A percentile compares a stretch with the other conserved stretches of the same genome.
Evolutionary conservation across 2,329 filamentous ascomycete genomes (phyloP).

Genomic region (Lomentospora prolificans): DNA sequence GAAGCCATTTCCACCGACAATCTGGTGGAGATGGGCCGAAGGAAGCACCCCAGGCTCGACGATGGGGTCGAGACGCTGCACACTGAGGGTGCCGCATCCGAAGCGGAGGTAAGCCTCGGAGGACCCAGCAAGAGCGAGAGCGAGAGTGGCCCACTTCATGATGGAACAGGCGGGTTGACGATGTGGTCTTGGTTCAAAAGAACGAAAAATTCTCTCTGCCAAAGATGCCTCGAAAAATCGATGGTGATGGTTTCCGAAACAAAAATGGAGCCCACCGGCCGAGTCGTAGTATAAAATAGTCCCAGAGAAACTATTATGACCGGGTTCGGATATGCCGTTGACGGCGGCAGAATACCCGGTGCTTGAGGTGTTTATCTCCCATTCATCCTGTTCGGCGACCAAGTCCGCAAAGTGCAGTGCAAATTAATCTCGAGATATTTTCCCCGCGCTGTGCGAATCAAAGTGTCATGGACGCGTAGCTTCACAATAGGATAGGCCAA

Average conservation of each 20-base stretch:
- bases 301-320: background rate
- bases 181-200: too few relatives aligned
- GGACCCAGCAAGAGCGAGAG: constrained; percentile 16
- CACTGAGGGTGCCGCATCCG: constrained; percentile 35
- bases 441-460: background rate
- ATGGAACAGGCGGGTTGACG: constrained; percentile 23
- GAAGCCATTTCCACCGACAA: constrained; percentile 43
- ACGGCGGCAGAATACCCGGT: background rate
- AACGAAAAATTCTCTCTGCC: background rate
- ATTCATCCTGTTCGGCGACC: background rate
- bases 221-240: background rate
- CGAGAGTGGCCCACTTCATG: constrained; percentile 17
- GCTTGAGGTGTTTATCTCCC: background rate
- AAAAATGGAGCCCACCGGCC: background rate
- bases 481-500: background rate
- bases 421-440: background rate
- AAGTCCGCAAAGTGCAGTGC: background rate
- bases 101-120: constrained; percentile 33
- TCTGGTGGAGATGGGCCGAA: constrained; percentile 47
- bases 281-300: background rate
- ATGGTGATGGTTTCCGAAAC: background rate
- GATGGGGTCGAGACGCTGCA: constrained; percentile 35
- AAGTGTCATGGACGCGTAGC: background rate
- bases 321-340: background rate
- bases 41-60: constrained; percentile 34